Conservation (phyloP, 1,284 basidiomycete species). For the Sporisorium iseilematis-ciliati region DNA sequence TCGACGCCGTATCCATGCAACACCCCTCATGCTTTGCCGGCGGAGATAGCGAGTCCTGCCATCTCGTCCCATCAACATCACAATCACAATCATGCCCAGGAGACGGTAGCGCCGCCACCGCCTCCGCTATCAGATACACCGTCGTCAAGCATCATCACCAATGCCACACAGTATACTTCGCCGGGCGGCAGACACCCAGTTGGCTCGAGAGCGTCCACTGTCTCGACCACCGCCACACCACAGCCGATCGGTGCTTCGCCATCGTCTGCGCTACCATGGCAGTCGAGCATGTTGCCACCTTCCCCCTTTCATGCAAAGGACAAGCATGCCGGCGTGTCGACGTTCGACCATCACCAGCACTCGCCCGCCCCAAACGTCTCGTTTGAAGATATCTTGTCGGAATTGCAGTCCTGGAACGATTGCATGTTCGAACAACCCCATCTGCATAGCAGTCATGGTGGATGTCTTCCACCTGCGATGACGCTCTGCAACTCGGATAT, state of each 20-base stretch:
- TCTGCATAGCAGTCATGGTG: constrained; percentile 40
- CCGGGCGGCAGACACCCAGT: constrained; percentile 4
- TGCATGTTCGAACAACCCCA: constrained; percentile 39
- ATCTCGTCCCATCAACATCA: constrained; percentile 9
- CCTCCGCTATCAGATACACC: constrained; percentile 27
- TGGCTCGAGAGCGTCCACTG: constrained; percentile 32
- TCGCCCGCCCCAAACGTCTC: constrained; percentile 8
- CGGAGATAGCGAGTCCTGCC: constrained; percentile 8
- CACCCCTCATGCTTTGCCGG: constrained; percentile 10
- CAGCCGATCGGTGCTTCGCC: constrained; percentile 25
- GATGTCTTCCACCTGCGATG: constrained; percentile 47
- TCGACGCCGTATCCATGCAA: constrained; percentile 18
- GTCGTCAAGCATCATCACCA: constrained; percentile 34
- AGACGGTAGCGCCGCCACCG: constrained; percentile 6
- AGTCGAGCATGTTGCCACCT: constrained; percentile 10
- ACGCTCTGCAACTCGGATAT: constrained; percentile 39
- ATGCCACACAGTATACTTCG: constrained; percentile 24
- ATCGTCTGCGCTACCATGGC: constrained; percentile 12
- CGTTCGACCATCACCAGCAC: constrained; percentile 11
- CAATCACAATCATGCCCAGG: background rate
- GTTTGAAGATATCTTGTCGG: constrained; percentile 31
- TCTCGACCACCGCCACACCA: constrained; percentile 29
- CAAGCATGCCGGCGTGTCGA: constrained; percentile 1
- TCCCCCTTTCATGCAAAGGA: constrained; percentile 15
- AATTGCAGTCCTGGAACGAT: constrained; percentile 42